phyloP scores from a whole-genome alignment of 306 rosid genomes.

The Coriaria nepalensis region DNA sequence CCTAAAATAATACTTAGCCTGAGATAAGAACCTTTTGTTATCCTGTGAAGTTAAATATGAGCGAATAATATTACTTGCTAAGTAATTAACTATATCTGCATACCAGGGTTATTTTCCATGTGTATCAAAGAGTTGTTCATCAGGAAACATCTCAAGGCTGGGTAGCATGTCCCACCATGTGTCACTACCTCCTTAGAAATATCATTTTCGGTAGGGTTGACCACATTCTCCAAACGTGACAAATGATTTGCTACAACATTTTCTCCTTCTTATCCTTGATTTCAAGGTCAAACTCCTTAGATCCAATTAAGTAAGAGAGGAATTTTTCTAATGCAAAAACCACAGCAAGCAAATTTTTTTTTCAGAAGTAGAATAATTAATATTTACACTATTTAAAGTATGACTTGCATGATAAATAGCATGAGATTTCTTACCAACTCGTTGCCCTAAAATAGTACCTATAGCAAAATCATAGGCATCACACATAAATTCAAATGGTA shows the following conservation, averaged over 20 bases:
- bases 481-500: neutral
- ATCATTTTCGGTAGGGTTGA: too few species aligned
- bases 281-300: constrained; percentile 1
- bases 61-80: neutral
- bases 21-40: neutral
- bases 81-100: neutral
- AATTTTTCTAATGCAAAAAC: neutral
- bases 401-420: neutral
- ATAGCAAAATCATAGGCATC: neutral
- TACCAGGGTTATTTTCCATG: neutral
- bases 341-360: neutral
- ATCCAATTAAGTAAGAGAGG: neutral
- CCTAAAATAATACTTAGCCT: neutral
- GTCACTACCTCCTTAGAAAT: neutral
- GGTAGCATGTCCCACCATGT: neutral
- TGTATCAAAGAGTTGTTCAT: neutral
- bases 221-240: neutral
- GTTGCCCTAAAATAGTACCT: neutral
- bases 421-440: neutral
- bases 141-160: neutral
- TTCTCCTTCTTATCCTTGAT: neutral
- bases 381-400: neutral
- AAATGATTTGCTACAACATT: neutral
- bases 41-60: neutral
- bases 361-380: neutral